Evolutionary conservation across 768 basidiomycete genomes (phyloP), one percentile per base, ranked within the genome.

Genomic region (Sporobolomyces pararoseus): DNA sequence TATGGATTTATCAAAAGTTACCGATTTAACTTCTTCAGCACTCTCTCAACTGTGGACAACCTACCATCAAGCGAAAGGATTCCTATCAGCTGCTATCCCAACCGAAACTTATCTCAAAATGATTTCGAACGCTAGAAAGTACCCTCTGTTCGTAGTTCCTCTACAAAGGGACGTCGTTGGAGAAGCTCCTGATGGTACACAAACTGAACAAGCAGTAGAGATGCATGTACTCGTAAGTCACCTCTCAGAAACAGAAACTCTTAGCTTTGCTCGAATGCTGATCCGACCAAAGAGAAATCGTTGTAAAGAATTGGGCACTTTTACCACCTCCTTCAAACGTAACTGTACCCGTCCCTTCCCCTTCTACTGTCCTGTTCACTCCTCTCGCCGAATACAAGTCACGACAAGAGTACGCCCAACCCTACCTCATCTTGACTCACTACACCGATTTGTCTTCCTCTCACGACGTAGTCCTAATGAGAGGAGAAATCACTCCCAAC

Each of bases 351-450:
- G 47, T 68, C 54, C 80, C 82, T 2, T 77, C 81, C n/a, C 77
- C 74, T 12, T 86, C 92, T 9, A 93, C 92, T 0, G 83, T 95
- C 61, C 83, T 98, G 42, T 95, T 95, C 82, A 93, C 96, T 0
- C 90, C 94, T 3, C 83, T 98, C 50, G 88, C 89, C 74, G 95
- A 97, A 81, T 99, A 91, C 84, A 95, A 96, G 79, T 80, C 86
- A 65, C 87, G 89, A 47, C 84, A 84, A 61, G 84, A 88, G 23
- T 97, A 88, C 79, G 89, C 96, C 10, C 93, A 91, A 7, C 94
- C 95, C 1, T 90, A 91, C 77, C 83, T 99, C 31, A 89, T 89
- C 29, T 76, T 97, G 46, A 97, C 94, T 6, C 86, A 90, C 79
- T 97, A 98, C 80, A 88, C 94, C 58, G 94, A 98, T 76, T 81